These are phyloP conservation scores for Iberis pinnata DNA, from an alignment of 345 rosid genomes.

Conservation along the genomic window DNA sequence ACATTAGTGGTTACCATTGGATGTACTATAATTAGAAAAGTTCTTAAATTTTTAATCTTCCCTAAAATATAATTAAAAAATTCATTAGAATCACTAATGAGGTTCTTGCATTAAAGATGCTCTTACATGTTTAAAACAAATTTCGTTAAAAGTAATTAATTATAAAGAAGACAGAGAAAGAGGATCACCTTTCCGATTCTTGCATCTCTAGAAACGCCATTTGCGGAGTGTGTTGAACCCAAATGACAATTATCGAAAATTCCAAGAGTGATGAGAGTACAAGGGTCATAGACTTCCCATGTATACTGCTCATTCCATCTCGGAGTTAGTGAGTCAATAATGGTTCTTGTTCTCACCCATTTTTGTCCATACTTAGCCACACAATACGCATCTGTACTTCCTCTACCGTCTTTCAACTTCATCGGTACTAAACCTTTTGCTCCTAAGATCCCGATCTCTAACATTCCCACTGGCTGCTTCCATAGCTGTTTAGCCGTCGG, in stretches of 20 bases:
- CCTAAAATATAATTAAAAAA: too few relatives aligned
- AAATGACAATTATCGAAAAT: constrained; percentile 67
- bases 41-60: too few relatives aligned
- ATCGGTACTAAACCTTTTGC: constrained; percentile 65
- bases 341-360: constrained; percentile 81
- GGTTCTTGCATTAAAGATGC: too few relatives aligned
- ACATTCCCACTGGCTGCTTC: constrained; percentile 68
- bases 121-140: too few relatives aligned
- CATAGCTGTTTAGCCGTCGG: constrained; percentile 85
- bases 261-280: constrained; percentile 75
- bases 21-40: too few relatives aligned
- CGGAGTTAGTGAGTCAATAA: constrained; percentile 48
- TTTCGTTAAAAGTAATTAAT: too few relatives aligned
- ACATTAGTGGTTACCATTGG: too few relatives aligned
- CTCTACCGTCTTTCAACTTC: constrained; percentile 72
- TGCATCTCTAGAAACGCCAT: constrained; percentile 41
- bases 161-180: too few relatives aligned
- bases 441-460: constrained; percentile 70
- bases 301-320: constrained; percentile 82
- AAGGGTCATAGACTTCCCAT: constrained; percentile 89
- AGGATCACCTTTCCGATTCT: constrained; percentile 69
- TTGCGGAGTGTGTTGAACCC: constrained; percentile 36
- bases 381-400: constrained; percentile 63
- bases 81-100: too few relatives aligned
- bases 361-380: constrained; percentile 81